A percentile compares a stretch with the other conserved stretches of the same genome.
These are phyloP conservation scores for Ophiostoma ulmi DNA, from an alignment of 2,329 filamentous ascomycete species.

Conservation along the genomic window DNA sequence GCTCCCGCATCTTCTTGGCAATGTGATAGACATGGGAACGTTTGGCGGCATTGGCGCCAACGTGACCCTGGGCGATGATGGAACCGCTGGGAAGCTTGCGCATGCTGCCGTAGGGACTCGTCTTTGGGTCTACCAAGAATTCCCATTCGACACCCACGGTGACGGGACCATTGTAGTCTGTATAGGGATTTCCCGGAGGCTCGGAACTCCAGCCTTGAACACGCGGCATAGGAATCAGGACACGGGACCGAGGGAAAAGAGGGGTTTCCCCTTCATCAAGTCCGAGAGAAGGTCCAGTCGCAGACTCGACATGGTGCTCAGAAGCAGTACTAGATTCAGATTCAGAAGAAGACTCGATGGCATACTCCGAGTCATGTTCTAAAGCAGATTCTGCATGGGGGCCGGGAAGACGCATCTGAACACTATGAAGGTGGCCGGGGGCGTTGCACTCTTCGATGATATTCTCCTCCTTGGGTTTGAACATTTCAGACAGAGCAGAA, in stretches of 20 bases:
- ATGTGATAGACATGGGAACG: slow-evolving; percentile 12
- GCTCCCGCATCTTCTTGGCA: slow-evolving; percentile 10
- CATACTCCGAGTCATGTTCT: neutral
- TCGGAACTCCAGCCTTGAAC: neutral
- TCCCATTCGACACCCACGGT: slow-evolving; percentile 21
- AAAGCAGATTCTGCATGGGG: neutral
- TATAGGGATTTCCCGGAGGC: neutral
- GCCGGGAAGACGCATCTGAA: neutral
- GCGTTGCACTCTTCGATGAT: neutral
- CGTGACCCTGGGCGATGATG: neutral
- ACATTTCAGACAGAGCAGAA: neutral
- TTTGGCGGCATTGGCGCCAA: neutral
- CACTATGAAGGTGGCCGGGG: neutral
- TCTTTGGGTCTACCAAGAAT: slow-evolving; percentile 11
- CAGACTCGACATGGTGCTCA: neutral
- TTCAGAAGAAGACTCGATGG: neutral
- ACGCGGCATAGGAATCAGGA: neutral
- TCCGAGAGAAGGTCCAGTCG: neutral
- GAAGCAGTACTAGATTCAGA: neutral
- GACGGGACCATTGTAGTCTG: neutral
- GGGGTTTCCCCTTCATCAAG: neutral
- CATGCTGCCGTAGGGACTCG: slow-evolving; percentile 16
- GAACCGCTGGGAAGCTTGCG: neutral
- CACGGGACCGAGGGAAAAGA: neutral
- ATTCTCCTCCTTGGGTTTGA: neutral